Base-by-base conservation (phyloP, 345 rosid genomes). In the Litchi chinensis region DNA sequence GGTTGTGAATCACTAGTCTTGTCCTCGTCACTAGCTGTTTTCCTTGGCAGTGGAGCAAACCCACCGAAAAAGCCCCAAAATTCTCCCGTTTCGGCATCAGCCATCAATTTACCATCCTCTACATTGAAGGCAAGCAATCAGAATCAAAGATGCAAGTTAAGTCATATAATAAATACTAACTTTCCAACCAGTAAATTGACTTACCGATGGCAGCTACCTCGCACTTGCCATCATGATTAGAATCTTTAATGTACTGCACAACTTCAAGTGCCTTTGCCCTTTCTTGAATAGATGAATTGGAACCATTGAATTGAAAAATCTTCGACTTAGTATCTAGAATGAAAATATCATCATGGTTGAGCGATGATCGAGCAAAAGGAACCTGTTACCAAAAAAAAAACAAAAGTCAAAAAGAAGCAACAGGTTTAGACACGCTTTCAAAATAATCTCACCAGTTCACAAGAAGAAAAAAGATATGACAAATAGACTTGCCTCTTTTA, bases 61-160 rank as follows among this genome's bases (percentile, higher is more conserved):
- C 99, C 99, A 82, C 99, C 99, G 84, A 97, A 97, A 60, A 93
- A 81, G 48, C 86, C 93, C 99, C 98, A 97, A 87, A 97, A 97
- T 71, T 97, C 99, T 77, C 99, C 98, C 84, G 93, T 86, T 81
- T 94, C 99, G 78, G 95, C 92, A 93, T 94, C 99, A 80, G 98
- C 98, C 99, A 97, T 97, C 88, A 97, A 83, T 83, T 86, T 94
- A 76, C 98, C 99, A 85, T 94, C 99, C 93, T 94, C 98, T 94
- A 76, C 77, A 80, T 62, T 43, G 79, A 79, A 66, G 48, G 22
- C 79, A 80, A 79, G 8, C 62, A 82, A 60, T 66, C 56, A 82
- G 54, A 74, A 22, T 77, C 54, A 73, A 50, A 70, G 50, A 41
- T 13, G 62, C 16, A 65, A 21, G 22, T 68, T 40, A 52, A 57